Base-by-base conservation (phyloP, 495 filamentous ascomycete species). In the Letharia lupina region DNA sequence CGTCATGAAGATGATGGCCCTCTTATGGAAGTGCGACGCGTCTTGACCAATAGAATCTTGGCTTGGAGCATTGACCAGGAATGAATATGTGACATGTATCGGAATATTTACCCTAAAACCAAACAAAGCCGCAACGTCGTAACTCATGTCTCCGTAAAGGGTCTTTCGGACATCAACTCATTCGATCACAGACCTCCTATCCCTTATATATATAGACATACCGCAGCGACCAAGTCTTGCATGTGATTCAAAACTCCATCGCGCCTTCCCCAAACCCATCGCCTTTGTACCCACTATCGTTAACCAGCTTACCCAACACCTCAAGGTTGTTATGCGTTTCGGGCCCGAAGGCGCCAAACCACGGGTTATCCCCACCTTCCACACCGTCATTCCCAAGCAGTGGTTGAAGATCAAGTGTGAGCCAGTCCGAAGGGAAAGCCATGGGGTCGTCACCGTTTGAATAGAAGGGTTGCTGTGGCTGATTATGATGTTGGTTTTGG, bases 321-420 rank as follows among this genome's bases (percentile, higher is more conserved):
- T 72, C 69, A 15, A 72, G 63, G 37, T 61, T 70, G 16, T 67
- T 67, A 8, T 69, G 62, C 41, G 67, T 68, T 40, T 70, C 69
- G 4, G 65, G 65, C 4, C 65, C 70, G 44, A 72, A 65, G 41
- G 59, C 54, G 59, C 67, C 67, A 15, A 67, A 71, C 67, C 69
- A 69, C 18, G 66, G 45, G 40, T 50, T 31, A n/a, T 63, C 62
- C 16, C 50, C 54, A 15, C 57, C 60, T 4, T 64, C 66, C 15
- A 42, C 47, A 18, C 61, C 58, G 50, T 50, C 45, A 16, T 68
- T 58, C 13, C 74, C 72, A 3, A 80, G 69, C 45, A 82, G 70
- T 12, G 76, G 76, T 61, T 82, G 75, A 35, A 82, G 75, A 4
- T 79, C 74, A 23, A 82, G 70, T 9, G 80, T 74, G 23, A 82